Evolutionary conservation across 495 filamentous ascomycete genomes (phyloP), one percentile per base, ranked within the genome.

Genomic region (Talaromyces trachyspermus): DNA sequence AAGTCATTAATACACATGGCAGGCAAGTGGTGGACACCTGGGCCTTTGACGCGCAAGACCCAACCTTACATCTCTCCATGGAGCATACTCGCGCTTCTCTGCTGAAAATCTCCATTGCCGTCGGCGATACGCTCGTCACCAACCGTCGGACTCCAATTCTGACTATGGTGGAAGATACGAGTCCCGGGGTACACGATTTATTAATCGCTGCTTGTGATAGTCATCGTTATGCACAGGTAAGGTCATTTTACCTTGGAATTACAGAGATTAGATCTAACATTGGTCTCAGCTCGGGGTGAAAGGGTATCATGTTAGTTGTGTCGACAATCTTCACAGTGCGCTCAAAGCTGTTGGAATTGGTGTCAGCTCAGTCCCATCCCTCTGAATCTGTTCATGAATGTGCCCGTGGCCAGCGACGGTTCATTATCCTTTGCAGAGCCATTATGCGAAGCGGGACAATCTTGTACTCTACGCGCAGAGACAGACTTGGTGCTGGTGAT

Each of bases 11-110:
- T 48, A 75, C 71, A 4, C 54, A 61, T 42, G 74, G 74, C 30
- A 66, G 63, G n/a, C 74, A 78, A 61, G 73, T 78, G 6, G 57
- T 75, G 22, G 72, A 76, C 53, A 69, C 66, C 8, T 76, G 66
- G 65, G 72, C 68, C 0, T 71, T 78, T 47, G 62, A 64, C 0
- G 44, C 70, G 9, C 43, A 52, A 36, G 55, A 61, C 14, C 61
- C 66, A 17, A 24, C 43, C 12, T 56, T 64, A 8, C 61, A 57
- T 45, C 56, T 71, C 49, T 63, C 58, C 20, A 70, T 72, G 66
- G 55, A 56, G 30, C 70, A 74, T 40, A 70, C 67, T 0, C 61
- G 68, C 7, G 59, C 65, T 2, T 52, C 56, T 3, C 50, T 61
- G 1, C 30, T 44, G 12, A 64, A 64, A 40, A 17, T 66, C 12